phyloP scores from a whole-genome alignment of 257 asterid species.

The Solanum paucissectum region DNA sequence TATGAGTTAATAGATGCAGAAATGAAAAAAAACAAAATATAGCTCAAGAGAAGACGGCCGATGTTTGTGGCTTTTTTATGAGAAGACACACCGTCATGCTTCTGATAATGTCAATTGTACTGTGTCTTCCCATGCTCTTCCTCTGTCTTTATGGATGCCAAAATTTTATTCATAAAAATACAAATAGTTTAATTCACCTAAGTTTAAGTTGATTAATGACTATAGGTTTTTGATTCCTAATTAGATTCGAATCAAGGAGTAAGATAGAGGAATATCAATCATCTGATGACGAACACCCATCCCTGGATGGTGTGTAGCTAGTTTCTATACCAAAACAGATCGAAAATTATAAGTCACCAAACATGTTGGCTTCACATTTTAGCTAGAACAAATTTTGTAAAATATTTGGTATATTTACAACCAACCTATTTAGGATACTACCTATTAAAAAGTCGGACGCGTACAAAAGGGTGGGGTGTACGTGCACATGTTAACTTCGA shows the following conservation, averaged over 20 bases:
- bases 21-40: neutral
- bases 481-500: neutral
- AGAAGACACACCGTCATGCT: neutral
- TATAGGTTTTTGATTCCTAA: neutral
- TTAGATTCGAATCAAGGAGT: neutral
- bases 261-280: neutral
- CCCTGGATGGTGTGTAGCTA: neutral
- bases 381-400: neutral
- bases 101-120: neutral
- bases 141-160: neutral
- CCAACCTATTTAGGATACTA: neutral
- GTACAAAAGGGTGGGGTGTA: too few species aligned
- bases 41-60: conserved; percentile 12
- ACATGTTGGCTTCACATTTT: neutral
- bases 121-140: neutral
- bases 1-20: neutral
- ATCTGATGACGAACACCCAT: neutral
- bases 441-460: neutral
- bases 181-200: neutral
- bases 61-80: conserved; percentile 11
- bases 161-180: neutral
- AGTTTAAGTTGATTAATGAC: neutral
- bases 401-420: neutral
- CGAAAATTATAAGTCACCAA: neutral
- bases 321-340: neutral